These are phyloP conservation scores for Citrullus mucosospermus DNA, from an alignment of 306 rosid species.

Conservation along the genomic window DNA sequence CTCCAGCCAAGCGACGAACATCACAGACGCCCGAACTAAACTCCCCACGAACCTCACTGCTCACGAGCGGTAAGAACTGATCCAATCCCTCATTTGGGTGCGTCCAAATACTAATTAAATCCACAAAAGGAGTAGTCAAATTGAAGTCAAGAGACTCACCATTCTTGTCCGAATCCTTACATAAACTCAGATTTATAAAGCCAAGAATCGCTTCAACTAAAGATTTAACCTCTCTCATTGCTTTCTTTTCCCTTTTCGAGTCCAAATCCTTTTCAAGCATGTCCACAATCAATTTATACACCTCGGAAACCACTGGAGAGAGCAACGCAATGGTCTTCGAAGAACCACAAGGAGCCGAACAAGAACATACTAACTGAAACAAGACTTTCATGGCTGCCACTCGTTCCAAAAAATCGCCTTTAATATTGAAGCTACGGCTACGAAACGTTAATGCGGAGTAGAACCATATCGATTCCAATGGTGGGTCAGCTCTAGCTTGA, in stretches of 20 bases:
- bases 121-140: slow-evolving; percentile 24
- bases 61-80: slow-evolving; percentile 50
- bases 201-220: slow-evolving; percentile 49
- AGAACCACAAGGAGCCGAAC: slow-evolving; percentile 34
- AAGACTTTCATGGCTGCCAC: slow-evolving; percentile 28
- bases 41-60: slow-evolving; percentile 28
- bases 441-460: slow-evolving; percentile 43
- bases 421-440: slow-evolving; percentile 10
- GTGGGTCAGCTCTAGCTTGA: slow-evolving; percentile 48
- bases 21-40: slow-evolving; percentile 26
- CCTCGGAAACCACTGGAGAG: slow-evolving; percentile 40
- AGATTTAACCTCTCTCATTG: slow-evolving; percentile 40
- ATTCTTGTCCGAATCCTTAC: slow-evolving; percentile 20
- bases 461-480: slow-evolving; percentile 64
- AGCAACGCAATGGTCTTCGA: slow-evolving; percentile 48
- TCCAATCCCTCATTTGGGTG: slow-evolving; percentile 24
- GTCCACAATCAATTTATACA: slow-evolving; percentile 24
- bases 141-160: slow-evolving; percentile 7
- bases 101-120: slow-evolving; percentile 42
- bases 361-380: slow-evolving; percentile 37
- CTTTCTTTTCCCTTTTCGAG: slow-evolving; percentile 46
- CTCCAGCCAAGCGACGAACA: slow-evolving; percentile 49
- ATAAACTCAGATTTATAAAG: slow-evolving; percentile 30
- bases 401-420: slow-evolving; percentile 43
- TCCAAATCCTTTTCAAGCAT: slow-evolving; percentile 31